A percentile compares a stretch with the other conserved stretches of the same genome.
These are phyloP conservation scores for Wickerhamomyces alni DNA, from an alignment of 805 yeast species.

Conservation along the genomic window DNA sequence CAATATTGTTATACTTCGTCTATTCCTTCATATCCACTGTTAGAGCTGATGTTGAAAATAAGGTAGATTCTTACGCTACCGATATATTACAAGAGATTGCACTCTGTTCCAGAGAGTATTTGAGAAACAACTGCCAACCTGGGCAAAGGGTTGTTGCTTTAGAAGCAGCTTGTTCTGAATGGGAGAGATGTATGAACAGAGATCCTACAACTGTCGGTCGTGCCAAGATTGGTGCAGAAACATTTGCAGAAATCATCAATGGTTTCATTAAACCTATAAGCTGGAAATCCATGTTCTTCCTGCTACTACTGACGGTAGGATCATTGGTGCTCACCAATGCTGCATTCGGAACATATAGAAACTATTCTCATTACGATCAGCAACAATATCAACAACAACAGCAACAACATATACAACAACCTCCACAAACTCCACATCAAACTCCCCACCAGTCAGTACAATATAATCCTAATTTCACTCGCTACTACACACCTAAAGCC, in stretches of 20 bases:
- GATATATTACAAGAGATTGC: slow-evolving; percentile 61
- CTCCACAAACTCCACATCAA: slow-evolving; percentile 14
- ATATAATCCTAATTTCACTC: slow-evolving; percentile 16
- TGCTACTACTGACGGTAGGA: slow-evolving; percentile 42
- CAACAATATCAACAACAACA: slow-evolving; percentile 5
- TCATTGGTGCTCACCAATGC: slow-evolving; percentile 45
- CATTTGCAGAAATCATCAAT: slow-evolving; percentile 76
- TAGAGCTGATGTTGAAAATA: slow-evolving; percentile 62
- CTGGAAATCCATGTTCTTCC: slow-evolving; percentile 56
- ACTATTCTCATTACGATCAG: slow-evolving; percentile 16
- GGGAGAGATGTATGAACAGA: slow-evolving; percentile 79
- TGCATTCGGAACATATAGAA: slow-evolving; percentile 39
- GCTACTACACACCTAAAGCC: slow-evolving; percentile 19
- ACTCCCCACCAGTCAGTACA: slow-evolving; percentile 15
- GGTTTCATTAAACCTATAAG: slow-evolving; percentile 68
- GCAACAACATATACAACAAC: slow-evolving; percentile 11
- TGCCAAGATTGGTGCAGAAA: slow-evolving; percentile 71
- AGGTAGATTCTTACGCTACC: slow-evolving; percentile 55
- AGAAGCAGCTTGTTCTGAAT: slow-evolving; percentile 59
- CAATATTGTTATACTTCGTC: slow-evolving; percentile 45
- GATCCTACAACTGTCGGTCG: slow-evolving; percentile 66
- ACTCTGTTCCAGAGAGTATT: slow-evolving; percentile 62
- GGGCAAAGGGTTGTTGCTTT: slow-evolving; percentile 67
- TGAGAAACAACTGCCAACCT: slow-evolving; percentile 65
- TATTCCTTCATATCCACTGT: slow-evolving; percentile 49